Evolutionary conservation across 495 filamentous ascomycete species (phyloP).

Genomic region (Aspergillus indologenus): DNA sequence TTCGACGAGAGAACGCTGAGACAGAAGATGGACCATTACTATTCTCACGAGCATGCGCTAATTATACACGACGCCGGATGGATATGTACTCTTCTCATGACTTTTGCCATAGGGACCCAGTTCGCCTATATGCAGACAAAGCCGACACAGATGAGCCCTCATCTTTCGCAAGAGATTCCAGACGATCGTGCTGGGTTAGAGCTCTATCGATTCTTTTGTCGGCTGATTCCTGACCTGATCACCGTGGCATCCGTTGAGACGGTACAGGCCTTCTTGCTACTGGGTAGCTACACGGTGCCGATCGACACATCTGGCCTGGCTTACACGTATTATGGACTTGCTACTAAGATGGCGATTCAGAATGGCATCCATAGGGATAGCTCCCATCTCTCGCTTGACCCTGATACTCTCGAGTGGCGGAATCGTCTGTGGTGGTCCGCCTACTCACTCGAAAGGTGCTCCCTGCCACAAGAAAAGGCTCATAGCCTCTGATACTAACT

Average conservation of each 20-base stretch:
- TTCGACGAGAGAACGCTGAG: slow-evolving; percentile 31
- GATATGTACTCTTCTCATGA: slow-evolving; percentile 33
- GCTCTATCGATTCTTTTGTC: slow-evolving; percentile 38
- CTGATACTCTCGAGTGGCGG: slow-evolving; percentile 29
- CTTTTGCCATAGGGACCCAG: slow-evolving; percentile 44
- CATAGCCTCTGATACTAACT: not conserved
- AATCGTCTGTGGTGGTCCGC: slow-evolving; percentile 43
- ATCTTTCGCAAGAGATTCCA: not conserved
- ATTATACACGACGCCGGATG: slow-evolving; percentile 31
- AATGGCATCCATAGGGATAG: slow-evolving; percentile 43
- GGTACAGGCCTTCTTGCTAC: slow-evolving; percentile 40
- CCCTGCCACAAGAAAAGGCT: no score
- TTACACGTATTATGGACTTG: slow-evolving; percentile 38
- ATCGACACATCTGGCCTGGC: slow-evolving; percentile 36
- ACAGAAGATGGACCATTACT: slow-evolving; percentile 21
- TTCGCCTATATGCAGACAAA: slow-evolving; percentile 34
- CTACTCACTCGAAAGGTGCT: slow-evolving; percentile 36
- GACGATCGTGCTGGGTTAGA: slow-evolving; percentile 39
- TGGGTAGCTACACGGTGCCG: slow-evolving; percentile 36
- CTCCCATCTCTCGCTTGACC: slow-evolving; percentile 22
- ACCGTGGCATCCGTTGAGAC: slow-evolving; percentile 36
- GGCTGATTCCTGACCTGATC: slow-evolving; percentile 42
- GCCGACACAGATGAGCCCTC: no score
- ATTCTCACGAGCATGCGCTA: not conserved
- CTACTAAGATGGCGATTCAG: slow-evolving; percentile 37